A percentile compares a stretch with the other conserved stretches of the same genome.
These are phyloP conservation scores for Fusarium nanum DNA, from an alignment of 2,329 filamentous ascomycete species.

Conservation along the genomic window DNA sequence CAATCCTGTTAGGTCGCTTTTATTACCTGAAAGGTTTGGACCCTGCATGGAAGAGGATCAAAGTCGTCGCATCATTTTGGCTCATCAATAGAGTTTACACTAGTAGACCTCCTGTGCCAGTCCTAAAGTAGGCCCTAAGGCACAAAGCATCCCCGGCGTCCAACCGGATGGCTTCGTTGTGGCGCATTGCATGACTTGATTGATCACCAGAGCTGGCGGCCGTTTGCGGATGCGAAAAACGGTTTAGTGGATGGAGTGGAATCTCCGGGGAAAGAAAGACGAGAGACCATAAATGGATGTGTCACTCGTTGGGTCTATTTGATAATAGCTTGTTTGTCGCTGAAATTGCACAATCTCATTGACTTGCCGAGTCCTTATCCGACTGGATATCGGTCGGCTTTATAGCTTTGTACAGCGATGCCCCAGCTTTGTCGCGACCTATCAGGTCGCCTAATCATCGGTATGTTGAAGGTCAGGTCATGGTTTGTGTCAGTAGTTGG, in stretches of 20 bases:
- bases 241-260: background rate
- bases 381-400: background rate
- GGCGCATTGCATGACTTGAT: constrained; percentile 1
- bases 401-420: background rate
- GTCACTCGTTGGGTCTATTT: background rate
- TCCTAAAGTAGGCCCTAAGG: background rate
- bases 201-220: background rate
- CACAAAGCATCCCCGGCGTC: background rate
- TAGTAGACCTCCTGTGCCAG: background rate
- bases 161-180: background rate
- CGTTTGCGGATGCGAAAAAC: background rate
- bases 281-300: background rate
- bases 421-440: background rate
- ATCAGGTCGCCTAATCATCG: background rate
- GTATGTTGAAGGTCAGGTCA: background rate
- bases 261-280: background rate
- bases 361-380: background rate
- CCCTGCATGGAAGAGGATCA: background rate
- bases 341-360: background rate
- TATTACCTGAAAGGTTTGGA: background rate
- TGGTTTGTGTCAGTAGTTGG: too few species aligned
- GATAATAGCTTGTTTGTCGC: background rate
- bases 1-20: background rate
- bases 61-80: background rate
- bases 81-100: constrained; percentile 12